These are phyloP conservation scores for Hypomontagnella monticulosa DNA, from an alignment of 495 filamentous ascomycete genomes.

Conservation along the genomic window DNA sequence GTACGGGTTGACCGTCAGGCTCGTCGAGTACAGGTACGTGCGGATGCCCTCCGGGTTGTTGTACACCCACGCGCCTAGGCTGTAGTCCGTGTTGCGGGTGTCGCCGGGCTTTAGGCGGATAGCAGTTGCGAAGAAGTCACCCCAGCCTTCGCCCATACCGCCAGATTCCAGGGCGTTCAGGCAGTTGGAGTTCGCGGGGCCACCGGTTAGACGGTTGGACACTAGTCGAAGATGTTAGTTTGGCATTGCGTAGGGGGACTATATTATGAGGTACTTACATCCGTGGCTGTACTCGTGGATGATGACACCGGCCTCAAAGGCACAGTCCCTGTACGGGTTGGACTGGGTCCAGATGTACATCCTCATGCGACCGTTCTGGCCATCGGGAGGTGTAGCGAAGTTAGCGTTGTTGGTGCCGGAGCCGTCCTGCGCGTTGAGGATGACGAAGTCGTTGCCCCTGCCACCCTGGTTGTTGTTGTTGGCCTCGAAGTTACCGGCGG, in stretches of 20 bases:
- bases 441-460: slow-evolving; percentile 58
- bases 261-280: slow-evolving; percentile 42
- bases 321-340: slow-evolving; percentile 56
- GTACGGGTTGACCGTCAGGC: slow-evolving; percentile 55
- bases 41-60: slow-evolving; percentile 56
- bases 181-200: slow-evolving; percentile 59
- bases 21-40: slow-evolving; percentile 61
- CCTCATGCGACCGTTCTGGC: slow-evolving; percentile 58
- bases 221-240: slow-evolving; percentile 41
- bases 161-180: slow-evolving; percentile 55
- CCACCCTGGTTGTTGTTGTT: slow-evolving; percentile 62
- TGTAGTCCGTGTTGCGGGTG: slow-evolving; percentile 57
- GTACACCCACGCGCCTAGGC: slow-evolving; percentile 57
- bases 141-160: slow-evolving; percentile 67
- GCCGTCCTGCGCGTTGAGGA: slow-evolving; percentile 65
- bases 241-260: background rate
- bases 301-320: slow-evolving; percentile 58
- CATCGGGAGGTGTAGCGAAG: slow-evolving; percentile 62
- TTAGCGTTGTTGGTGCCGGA: slow-evolving; percentile 62
- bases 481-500: slow-evolving; percentile 63
- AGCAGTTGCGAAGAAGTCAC: slow-evolving; percentile 62
- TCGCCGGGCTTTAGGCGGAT: slow-evolving; percentile 59
- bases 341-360: slow-evolving; percentile 59
- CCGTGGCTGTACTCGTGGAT: slow-evolving; percentile 60
- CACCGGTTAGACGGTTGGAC: slow-evolving; percentile 66